A percentile compares a stretch with the other conserved stretches of the same genome.
Conservation (phyloP, 257 asterid species). For the Nicotiana knightiana region DNA sequence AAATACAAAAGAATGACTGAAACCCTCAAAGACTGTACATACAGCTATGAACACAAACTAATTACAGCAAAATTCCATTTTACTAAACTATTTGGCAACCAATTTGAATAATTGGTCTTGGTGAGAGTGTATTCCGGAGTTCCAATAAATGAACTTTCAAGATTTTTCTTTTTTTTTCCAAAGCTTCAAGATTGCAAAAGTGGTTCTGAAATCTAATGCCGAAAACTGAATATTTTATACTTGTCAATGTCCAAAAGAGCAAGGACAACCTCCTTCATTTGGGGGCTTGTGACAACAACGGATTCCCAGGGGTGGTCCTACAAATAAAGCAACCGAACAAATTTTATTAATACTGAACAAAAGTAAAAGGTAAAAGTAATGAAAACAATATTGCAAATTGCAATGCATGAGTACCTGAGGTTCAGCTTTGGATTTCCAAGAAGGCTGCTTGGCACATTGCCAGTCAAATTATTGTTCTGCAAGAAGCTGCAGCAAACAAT, state of each 20-base stretch:
- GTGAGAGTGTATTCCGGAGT: not conserved
- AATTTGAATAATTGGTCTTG: slow-evolving; percentile 6
- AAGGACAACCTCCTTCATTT: slow-evolving; percentile 23
- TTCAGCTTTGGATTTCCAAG: slow-evolving; percentile 43
- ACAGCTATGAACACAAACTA: not conserved
- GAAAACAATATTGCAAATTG: not conserved
- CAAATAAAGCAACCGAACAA: slow-evolving; percentile 7
- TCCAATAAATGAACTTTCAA: not conserved
- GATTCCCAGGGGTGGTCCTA: slow-evolving; percentile 82
- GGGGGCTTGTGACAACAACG: slow-evolving; percentile 42
- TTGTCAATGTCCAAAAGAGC: not conserved
- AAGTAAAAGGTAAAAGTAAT: not conserved
- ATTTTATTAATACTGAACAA: not conserved
- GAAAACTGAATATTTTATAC: not conserved
- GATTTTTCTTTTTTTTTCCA: not conserved
- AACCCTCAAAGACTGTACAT: not conserved
- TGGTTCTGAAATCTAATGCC: not conserved
- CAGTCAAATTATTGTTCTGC: slow-evolving; percentile 88
- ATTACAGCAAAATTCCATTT: slow-evolving; percentile 1
- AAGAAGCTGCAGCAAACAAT: slow-evolving; percentile 45
- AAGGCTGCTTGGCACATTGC: slow-evolving; percentile 65
- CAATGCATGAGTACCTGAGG: slow-evolving; percentile 37
- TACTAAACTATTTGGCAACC: not conserved
- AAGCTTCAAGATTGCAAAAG: not conserved
- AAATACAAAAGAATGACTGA: not conserved